Base-by-base conservation (phyloP, 192 early-diverging fungal species). In the Coemansia sp. region DNA sequence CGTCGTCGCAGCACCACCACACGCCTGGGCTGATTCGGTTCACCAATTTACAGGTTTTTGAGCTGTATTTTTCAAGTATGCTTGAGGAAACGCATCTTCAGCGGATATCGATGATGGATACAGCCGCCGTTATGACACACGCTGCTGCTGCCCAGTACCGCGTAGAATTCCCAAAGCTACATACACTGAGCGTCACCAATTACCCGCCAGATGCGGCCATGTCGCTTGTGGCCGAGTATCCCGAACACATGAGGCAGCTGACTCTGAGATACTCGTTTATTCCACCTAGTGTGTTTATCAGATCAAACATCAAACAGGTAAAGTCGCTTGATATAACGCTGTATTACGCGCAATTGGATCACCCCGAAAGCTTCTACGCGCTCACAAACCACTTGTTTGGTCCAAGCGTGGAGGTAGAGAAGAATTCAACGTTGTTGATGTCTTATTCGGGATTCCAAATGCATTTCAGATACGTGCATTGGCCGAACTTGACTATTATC, bases 151-250 rank as follows among this genome's bases (percentile, higher is more conserved):
- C n/a, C 51, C 28, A 28, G n/a, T 34, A 33, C 16, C 32, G 17
- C 33, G 4, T 38, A 34, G 33, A 58, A 16, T 58, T 58, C 11
- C 56, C 56, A 3, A 36, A 36, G 56, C 56, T 58, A 16, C 33
- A 58, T 30, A 3, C 30, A 2, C 56, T 58, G 4, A 34, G 56
- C 33, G 20, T 58, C 3, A 2, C 31, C 18, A 33, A 38, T n/a
- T 58, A 58, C 34, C 34, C 56, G 7, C 34, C 33, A 16, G 34
- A 58, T 36, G 56, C 56, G 3, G 31, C 30, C 31, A 14, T 58
- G 56, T 58, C 56, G 56, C 33, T 58, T 38, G 56, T 20, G 4
- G 56, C 56, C 33, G 18, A 33, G 17, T 58, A 58, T 18, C 56
- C 56, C 1, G 10, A 8, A n/a, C 29, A 38, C 1, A 38, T 58